These are phyloP conservation scores for Neltuma alba DNA, from an alignment of 306 rosid genomes.

Conservation along the genomic window DNA sequence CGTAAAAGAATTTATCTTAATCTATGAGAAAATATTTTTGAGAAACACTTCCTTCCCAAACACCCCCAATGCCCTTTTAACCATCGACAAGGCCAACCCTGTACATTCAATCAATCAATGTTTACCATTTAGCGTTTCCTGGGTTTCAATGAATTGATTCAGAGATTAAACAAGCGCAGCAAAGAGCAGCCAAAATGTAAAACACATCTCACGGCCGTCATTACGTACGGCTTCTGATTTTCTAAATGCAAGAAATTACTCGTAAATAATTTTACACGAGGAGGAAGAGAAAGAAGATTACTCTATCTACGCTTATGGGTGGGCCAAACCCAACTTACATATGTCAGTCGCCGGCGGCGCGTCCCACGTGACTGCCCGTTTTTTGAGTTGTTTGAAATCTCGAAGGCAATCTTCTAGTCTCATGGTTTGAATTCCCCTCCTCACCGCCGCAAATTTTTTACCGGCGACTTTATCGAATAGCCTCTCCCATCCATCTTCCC, in stretches of 20 bases:
- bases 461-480: constrained; percentile 60
- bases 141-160: neutral
- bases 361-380: constrained; percentile 50
- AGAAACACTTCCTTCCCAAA: no score
- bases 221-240: neutral
- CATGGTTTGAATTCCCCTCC: constrained; percentile 46
- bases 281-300: neutral
- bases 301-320: neutral
- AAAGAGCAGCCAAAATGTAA: neutral
- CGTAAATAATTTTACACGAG: neutral
- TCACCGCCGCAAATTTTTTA: constrained; percentile 27
- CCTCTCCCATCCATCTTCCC: constrained; percentile 76
- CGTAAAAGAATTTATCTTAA: no score
- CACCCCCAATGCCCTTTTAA: no score
- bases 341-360: constrained; percentile 54
- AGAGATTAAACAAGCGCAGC: neutral
- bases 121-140: neutral
- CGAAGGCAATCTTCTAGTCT: constrained; percentile 40
- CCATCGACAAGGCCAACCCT: neutral
- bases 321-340: constrained; percentile 48
- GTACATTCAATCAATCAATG: neutral
- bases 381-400: constrained; percentile 51
- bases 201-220: neutral
- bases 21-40: no score
- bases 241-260: neutral